Evolutionary conservation across 495 filamentous ascomycete species (phyloP).

Genomic region (Penicillium subrubescens): DNA sequence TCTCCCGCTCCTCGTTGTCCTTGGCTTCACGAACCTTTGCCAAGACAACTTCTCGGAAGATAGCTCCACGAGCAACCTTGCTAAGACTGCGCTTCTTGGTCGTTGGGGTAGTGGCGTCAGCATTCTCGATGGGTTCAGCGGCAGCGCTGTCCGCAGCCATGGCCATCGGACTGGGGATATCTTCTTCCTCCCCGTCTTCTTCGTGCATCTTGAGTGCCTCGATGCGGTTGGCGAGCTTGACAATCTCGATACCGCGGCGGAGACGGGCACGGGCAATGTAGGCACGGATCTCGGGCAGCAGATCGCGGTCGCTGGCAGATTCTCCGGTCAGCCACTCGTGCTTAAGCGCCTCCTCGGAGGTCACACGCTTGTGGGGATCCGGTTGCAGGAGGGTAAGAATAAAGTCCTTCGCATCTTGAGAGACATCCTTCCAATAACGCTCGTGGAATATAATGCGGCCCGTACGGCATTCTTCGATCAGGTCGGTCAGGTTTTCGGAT

Average conservation of each 20-base stretch:
- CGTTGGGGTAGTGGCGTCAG: constrained; percentile 17
- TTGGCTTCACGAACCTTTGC: constrained; percentile 96
- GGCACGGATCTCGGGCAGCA: constrained; percentile 94
- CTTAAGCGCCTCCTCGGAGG: constrained; percentile 78
- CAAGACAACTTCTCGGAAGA: constrained; percentile 96
- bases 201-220: constrained; percentile 95
- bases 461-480: constrained; percentile 91
- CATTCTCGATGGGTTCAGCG: constrained; percentile 5
- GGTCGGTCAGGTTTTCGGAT: constrained; percentile 85
- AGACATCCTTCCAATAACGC: constrained; percentile 98
- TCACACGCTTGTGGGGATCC: constrained; percentile 72
- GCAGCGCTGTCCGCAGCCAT: constrained; percentile 37
- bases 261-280: constrained; percentile 91
- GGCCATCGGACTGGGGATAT: constrained; percentile 61
- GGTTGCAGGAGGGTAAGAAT: constrained; percentile 81
- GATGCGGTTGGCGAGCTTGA: constrained; percentile 96
- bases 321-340: constrained; percentile 91
- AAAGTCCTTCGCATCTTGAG: constrained; percentile 93
- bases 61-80: constrained; percentile 80
- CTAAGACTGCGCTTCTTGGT: constrained; percentile 67
- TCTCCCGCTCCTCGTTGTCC: constrained; percentile 74
- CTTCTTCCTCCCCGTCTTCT: constrained; percentile 70
- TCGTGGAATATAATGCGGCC: constrained; percentile 96
- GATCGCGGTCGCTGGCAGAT: constrained; percentile 89
- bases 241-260: constrained; percentile 90